Base-by-base conservation (phyloP, 768 basidiomycete genomes). In the Cystofilobasidium bisporidii region DNA sequence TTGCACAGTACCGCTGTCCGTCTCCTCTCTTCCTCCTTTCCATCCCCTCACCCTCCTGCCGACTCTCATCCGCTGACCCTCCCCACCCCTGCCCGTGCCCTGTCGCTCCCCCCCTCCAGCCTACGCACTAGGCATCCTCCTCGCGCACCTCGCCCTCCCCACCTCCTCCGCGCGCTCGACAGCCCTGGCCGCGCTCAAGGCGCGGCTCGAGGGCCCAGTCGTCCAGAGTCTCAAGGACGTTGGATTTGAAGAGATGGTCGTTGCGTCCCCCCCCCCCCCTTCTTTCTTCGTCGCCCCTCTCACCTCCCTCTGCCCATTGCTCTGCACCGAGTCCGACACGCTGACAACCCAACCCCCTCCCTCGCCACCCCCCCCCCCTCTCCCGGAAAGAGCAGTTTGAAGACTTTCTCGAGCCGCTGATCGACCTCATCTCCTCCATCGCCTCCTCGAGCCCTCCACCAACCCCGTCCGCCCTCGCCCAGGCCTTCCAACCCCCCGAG, bases 191-290 rank as follows among this genome's bases (percentile, higher is more conserved):
- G 18, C 15, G 8, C 3, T 20, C 11, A 15, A 15, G 4, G 11
- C 11, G 26, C 9, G 26, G 22, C 26, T n/a, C 8, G 20, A n/a
- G 11, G 26, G 10, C 48, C 4, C 3, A 3, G 48, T 50, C n/a
- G 48, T 50, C 48, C 48, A 15, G 22, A 10, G 9, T 5, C 22
- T 50, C n/a, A 28, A 50, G 48, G 22, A 5, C 11, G 48, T 15
- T 9, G 48, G 48, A 24, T 50, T 50, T 15, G 48, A 50, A 24
- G 48, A n/a, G n/a, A 50, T 50, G 48, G 48, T 50, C 48, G 45
- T n/a, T 47, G 45, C 45, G 45, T 47, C 20, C 45, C n/a, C 15
- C 3, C 45, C n/a, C 20, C 4, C 4, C 45, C n/a, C 15, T 18
- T 47, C 45, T 18, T 5, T 17, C 45, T 24, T 18, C 45, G 4